A percentile compares a stretch with the other conserved stretches of the same genome.
Conservation (phyloP, 116 monocot genomes). For the Papilionanthe hybrid region DNA sequence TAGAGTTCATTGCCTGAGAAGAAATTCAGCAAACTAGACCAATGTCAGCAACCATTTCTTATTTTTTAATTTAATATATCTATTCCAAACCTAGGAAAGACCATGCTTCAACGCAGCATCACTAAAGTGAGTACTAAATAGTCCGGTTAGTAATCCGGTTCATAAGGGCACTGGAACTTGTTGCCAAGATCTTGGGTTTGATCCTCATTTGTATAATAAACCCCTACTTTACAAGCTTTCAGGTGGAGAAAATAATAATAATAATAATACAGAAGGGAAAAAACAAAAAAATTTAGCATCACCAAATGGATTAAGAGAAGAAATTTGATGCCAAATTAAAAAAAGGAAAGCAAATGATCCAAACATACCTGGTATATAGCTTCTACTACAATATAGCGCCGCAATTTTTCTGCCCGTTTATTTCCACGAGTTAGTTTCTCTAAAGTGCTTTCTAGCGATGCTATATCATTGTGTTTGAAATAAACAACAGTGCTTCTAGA, state of each 20-base stretch:
- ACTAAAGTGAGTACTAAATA: too few species aligned
- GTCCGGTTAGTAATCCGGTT: too few species aligned
- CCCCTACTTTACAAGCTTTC: too few species aligned
- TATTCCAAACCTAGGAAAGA: background rate
- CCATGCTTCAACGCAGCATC: background rate
- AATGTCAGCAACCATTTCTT: background rate
- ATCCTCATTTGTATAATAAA: too few species aligned
- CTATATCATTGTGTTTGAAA: slow-evolving; percentile 97
- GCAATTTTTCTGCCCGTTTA: slow-evolving; percentile 49
- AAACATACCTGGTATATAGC: slow-evolving; percentile 59
- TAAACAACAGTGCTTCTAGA: slow-evolving; percentile 94
- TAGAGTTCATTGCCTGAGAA: background rate
- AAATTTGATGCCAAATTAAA: background rate
- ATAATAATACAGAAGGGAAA: too few species aligned
- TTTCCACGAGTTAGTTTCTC: slow-evolving; percentile 66
- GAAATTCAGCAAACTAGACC: background rate
- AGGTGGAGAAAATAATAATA: too few species aligned
- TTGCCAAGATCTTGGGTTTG: too few species aligned
- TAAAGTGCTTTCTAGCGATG: slow-evolving; percentile 66
- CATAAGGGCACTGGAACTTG: too few species aligned
- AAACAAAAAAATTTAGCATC: too few species aligned
- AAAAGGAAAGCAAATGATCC: background rate
- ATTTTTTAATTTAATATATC: background rate
- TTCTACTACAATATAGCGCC: slow-evolving; percentile 87
- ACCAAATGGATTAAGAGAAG: background rate